A percentile compares a stretch with the other conserved stretches of the same genome.
These are phyloP conservation scores for Flaveria sonorensis DNA, from an alignment of 129 eudicot species.

Conservation along the genomic window DNA sequence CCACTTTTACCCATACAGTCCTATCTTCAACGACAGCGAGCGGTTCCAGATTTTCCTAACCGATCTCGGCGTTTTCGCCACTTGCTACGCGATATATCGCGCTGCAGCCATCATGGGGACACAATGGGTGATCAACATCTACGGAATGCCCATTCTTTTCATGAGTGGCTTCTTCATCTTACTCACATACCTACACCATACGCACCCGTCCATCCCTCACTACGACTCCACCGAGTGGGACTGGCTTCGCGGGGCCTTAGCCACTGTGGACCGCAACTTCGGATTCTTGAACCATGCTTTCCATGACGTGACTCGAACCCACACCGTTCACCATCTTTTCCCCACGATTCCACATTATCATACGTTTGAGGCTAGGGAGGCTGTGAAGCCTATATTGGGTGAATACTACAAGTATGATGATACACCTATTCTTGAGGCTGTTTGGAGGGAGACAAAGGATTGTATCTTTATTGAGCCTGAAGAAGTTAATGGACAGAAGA, in stretches of 20 bases:
- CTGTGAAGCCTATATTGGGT: slow-evolving; percentile 35
- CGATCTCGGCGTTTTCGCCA: slow-evolving; percentile 35
- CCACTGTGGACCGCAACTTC: slow-evolving; percentile 38
- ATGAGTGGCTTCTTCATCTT: slow-evolving; percentile 32
- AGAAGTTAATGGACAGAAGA: slow-evolving; percentile 28
- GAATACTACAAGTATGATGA: slow-evolving; percentile 34
- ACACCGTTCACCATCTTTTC: slow-evolving; percentile 39
- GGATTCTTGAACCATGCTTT: slow-evolving; percentile 40
- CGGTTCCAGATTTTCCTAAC: slow-evolving; percentile 35
- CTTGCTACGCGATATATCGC: slow-evolving; percentile 15
- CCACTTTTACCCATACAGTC: slow-evolving; percentile 42
- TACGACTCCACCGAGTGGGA: slow-evolving; percentile 43
- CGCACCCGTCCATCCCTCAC: slow-evolving; percentile 40
- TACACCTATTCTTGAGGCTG: slow-evolving; percentile 32
- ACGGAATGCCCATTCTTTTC: slow-evolving; percentile 39
- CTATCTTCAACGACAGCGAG: slow-evolving; percentile 38
- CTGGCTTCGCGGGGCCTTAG: slow-evolving; percentile 43
- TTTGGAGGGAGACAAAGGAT: slow-evolving; percentile 44
- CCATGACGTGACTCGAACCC: slow-evolving; percentile 35
- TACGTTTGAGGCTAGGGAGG: slow-evolving; percentile 35
- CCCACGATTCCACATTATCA: slow-evolving; percentile 42
- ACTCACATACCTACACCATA: slow-evolving; percentile 37
- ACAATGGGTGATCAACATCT: slow-evolving; percentile 32
- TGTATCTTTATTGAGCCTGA: slow-evolving; percentile 39
- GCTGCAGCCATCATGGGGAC: slow-evolving; percentile 18